Evolutionary conservation across 2,329 filamentous ascomycete genomes (phyloP).

Genomic region (Exutisphaerella laricina): DNA sequence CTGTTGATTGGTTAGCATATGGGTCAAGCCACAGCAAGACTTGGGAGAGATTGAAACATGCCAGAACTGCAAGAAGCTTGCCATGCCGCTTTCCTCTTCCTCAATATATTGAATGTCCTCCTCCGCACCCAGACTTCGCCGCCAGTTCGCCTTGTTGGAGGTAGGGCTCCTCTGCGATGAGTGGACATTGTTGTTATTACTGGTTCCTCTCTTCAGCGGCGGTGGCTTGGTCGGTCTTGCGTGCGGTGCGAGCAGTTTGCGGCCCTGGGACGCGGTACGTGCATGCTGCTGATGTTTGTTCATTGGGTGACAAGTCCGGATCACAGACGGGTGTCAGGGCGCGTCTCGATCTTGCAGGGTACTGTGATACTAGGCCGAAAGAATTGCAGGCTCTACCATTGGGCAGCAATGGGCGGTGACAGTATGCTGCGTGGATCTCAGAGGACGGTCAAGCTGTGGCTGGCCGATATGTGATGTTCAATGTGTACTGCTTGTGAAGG

Average conservation of each 20-base stretch:
- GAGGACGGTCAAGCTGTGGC: neutral
- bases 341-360: slow-evolving; percentile 4
- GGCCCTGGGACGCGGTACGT: slow-evolving; percentile 25
- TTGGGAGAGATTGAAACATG: no score
- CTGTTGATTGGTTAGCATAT: slow-evolving; percentile 34
- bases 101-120: slow-evolving; percentile 20
- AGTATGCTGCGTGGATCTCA: neutral
- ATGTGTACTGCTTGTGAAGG: no score
- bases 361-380: neutral
- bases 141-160: slow-evolving; percentile 14
- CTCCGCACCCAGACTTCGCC: slow-evolving; percentile 18
- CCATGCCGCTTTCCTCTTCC: slow-evolving; percentile 47
- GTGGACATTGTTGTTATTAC: slow-evolving; percentile 22
- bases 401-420: neutral
- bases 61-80: slow-evolving; percentile 51
- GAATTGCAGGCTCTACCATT: neutral
- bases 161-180: slow-evolving; percentile 8
- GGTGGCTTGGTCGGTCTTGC: slow-evolving; percentile 23
- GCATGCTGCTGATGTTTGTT: slow-evolving; percentile 22
- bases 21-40: no score
- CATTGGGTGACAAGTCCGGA: slow-evolving; percentile 18
- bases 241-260: slow-evolving; percentile 25
- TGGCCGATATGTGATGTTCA: neutral
- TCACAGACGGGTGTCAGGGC: slow-evolving; percentile 5
- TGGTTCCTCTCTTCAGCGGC: slow-evolving; percentile 21